These are phyloP conservation scores for Ammopiptanthus mongolicus DNA, from an alignment of 306 rosid genomes.

Conservation along the genomic window DNA sequence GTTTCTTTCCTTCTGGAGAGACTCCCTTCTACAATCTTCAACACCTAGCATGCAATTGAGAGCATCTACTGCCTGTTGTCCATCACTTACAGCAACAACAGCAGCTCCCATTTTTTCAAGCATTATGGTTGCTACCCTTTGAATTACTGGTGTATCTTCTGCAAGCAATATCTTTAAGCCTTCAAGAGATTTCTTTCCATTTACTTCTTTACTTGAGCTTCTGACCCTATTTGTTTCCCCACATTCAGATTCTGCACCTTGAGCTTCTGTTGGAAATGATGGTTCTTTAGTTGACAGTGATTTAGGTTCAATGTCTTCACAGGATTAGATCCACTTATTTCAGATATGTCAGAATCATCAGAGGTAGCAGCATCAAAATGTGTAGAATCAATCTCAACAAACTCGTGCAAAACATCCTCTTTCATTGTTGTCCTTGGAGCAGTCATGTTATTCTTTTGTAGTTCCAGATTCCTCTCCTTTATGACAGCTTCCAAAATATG, in stretches of 20 bases:
- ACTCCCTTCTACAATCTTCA: constrained; percentile 45
- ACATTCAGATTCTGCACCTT: constrained; percentile 27
- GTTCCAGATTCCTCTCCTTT: constrained; percentile 60
- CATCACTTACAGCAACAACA: constrained; percentile 85
- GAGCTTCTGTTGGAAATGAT: constrained; percentile 27
- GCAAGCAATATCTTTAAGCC: constrained; percentile 85
- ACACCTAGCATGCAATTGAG: constrained; percentile 38
- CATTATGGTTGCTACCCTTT: constrained; percentile 95
- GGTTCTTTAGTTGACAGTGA: constrained; percentile 10
- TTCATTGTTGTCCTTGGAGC: constrained; percentile 31
- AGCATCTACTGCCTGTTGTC: constrained; percentile 91
- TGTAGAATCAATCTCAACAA: constrained; percentile 82
- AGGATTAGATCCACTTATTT: constrained; percentile 33
- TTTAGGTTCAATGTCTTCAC: constrained; percentile 23
- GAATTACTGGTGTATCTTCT: constrained; percentile 94
- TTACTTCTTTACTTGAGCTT: constrained; percentile 34
- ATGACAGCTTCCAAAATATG: constrained; percentile 78
- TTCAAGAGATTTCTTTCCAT: constrained; percentile 63
- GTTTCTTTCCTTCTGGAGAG: constrained; percentile 37
- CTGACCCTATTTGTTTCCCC: constrained; percentile 25
- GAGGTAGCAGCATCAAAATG: constrained; percentile 73
- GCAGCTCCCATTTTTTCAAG: constrained; percentile 95
- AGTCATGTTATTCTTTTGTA: constrained; percentile 44
- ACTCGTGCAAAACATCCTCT: constrained; percentile 68
- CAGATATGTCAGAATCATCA: constrained; percentile 75